A percentile compares a stretch with the other conserved stretches of the same genome.
Evolutionary conservation across 495 filamentous ascomycete genomes (phyloP).

Genomic region (Penicillium goetzii): DNA sequence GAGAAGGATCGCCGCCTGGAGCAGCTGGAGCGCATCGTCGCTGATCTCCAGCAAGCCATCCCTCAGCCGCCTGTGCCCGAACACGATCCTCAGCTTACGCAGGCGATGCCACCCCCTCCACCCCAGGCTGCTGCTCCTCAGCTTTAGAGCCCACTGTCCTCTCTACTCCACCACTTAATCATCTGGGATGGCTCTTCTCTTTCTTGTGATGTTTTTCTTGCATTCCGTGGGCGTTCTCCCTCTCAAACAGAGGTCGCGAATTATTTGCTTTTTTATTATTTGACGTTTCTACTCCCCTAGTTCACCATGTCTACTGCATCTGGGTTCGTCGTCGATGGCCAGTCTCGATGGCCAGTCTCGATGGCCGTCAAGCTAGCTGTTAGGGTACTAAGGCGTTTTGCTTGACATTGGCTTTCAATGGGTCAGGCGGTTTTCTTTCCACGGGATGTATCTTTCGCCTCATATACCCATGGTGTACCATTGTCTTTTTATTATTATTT

Average conservation of each 20-base stretch:
- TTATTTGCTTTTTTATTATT: constrained; percentile 2
- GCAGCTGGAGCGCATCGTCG: constrained; percentile 51
- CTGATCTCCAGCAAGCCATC: constrained; percentile 47
- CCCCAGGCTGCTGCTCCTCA: constrained; percentile 28
- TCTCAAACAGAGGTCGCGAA: constrained; percentile 15
- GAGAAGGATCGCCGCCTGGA: constrained; percentile 53
- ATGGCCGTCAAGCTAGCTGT: constrained; percentile 1
- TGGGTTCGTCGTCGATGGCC: constrained; percentile 17
- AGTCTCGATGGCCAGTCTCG: too few relatives aligned
- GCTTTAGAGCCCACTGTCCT: constrained; percentile 13
- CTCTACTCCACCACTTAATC: constrained; percentile 2
- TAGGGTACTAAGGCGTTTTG: constrained; percentile 27
- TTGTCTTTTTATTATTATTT: constrained; percentile 13
- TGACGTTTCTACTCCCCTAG: constrained; percentile 1
- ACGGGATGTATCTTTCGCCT: constrained; percentile 22
- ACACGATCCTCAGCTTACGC: constrained; percentile 23
- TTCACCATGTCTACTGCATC: constrained; percentile 20
- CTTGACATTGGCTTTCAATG: constrained; percentile 26
- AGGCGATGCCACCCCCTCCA: constrained; percentile 22
- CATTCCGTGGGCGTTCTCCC: constrained; percentile 28
- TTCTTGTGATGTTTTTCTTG: constrained; percentile 14
- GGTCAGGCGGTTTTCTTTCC: constrained; percentile 32
- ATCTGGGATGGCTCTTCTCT: not conserved
- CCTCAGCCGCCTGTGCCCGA: constrained; percentile 35
- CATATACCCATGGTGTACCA: constrained; percentile 34